Evolutionary conservation across 1,139 yeast species (phyloP).

Genomic region (Taphrina communis): DNA sequence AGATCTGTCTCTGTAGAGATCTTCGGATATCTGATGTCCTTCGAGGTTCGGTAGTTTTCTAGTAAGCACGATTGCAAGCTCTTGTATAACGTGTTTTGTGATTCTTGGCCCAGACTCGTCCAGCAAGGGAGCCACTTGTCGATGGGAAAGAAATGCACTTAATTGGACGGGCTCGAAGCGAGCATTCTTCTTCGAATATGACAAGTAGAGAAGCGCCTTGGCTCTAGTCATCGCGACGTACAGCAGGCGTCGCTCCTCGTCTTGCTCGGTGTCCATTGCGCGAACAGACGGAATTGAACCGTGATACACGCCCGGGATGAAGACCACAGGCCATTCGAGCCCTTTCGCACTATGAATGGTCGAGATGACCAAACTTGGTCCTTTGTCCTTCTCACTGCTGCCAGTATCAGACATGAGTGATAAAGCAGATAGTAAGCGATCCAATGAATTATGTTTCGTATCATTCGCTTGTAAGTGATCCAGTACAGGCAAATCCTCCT

Average conservation of each 20-base stretch:
- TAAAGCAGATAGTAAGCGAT: constrained; percentile 64
- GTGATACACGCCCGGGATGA: constrained; percentile 59
- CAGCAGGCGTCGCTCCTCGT: constrained; percentile 82
- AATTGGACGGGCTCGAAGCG: constrained; percentile 31
- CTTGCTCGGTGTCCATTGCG: constrained; percentile 53
- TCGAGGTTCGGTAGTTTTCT: not conserved
- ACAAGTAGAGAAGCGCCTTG: constrained; percentile 51
- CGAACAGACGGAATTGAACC: constrained; percentile 48
- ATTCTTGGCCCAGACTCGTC: constrained; percentile 27
- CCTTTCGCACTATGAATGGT: constrained; percentile 87
- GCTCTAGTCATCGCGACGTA: constrained; percentile 92
- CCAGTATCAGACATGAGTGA: constrained; percentile 59
- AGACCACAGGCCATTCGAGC: constrained; percentile 91
- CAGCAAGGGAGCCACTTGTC: constrained; percentile 15
- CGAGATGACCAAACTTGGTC: constrained; percentile 57
- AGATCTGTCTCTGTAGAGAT: constrained; percentile 8
- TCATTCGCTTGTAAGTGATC: constrained; percentile 33
- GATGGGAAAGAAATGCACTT: constrained; percentile 31
- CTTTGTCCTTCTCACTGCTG: constrained; percentile 46
- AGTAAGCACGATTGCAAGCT: constrained; percentile 19
- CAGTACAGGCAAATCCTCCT: constrained; percentile 50
- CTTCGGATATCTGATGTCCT: constrained; percentile 5
- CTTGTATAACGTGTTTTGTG: constrained; percentile 14
- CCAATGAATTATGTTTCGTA: constrained; percentile 46
- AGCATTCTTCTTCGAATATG: constrained; percentile 41